Conservation (phyloP, 1,139 yeast genomes). For the Lodderomyces elongisporus region DNA sequence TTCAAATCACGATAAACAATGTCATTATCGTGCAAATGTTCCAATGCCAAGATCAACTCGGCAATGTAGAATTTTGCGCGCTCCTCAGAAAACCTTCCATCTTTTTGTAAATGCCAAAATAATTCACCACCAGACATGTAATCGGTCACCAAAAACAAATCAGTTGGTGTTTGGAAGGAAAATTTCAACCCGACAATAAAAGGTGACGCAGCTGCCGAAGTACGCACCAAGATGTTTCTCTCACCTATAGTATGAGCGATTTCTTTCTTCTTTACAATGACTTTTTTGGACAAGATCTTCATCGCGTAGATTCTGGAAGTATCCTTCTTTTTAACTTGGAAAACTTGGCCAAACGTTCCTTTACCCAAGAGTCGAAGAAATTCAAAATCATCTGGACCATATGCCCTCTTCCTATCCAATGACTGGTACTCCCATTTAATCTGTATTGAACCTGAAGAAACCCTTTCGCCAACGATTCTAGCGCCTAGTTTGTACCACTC, state of each 20-base stretch:
- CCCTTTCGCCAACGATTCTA: conserved; percentile 71
- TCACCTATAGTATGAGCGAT: conserved; percentile 98
- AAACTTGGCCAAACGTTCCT: conserved; percentile 97
- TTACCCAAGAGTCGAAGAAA: conserved; percentile 84
- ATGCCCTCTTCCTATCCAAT: conserved; percentile 64
- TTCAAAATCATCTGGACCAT: conserved; percentile 93
- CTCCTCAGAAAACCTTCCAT: conserved; percentile 87
- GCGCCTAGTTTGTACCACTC: conserved; percentile 75
- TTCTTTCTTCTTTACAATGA: conserved; percentile 93
- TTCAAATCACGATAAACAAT: conserved; percentile 92
- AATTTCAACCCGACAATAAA: conserved; percentile 93
- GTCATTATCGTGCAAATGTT: conserved; percentile 87
- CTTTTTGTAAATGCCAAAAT: conserved; percentile 96
- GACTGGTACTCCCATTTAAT: conserved; percentile 71
- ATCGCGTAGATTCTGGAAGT: conserved; percentile 90
- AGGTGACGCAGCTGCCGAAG: conserved; percentile 76
- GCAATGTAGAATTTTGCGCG: conserved; percentile 96
- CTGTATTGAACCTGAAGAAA: conserved; percentile 64
- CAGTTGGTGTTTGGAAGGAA: conserved; percentile 91
- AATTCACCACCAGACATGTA: conserved; percentile 98
- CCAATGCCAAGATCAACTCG: conserved; percentile 84
- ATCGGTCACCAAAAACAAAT: conserved; percentile 88
- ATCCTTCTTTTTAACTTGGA: conserved; percentile 87
- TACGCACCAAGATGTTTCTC: conserved; percentile 86
- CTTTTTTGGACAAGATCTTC: conserved; percentile 92